Conservation (phyloP, 1,284 basidiomycete species). For the Apiotrichum gamsii region DNA sequence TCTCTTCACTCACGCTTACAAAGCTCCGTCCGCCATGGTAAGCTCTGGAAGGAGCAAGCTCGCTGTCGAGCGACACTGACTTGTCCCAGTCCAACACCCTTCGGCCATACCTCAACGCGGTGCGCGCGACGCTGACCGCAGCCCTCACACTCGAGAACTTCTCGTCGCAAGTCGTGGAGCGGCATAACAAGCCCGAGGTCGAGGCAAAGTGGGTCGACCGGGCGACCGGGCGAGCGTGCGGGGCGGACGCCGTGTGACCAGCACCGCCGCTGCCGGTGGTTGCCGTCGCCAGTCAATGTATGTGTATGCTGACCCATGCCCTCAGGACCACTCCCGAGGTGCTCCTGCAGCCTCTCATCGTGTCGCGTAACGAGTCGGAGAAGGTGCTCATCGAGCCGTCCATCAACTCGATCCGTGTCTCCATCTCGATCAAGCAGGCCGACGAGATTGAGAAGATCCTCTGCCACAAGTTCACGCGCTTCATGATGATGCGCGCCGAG, state of each 20-base stretch:
- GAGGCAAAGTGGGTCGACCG: conserved; percentile 77
- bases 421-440: conserved; percentile 98
- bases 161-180: conserved; percentile 91
- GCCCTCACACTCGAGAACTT: conserved; percentile 96
- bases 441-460: conserved; percentile 98
- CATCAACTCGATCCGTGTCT: conserved; percentile 92
- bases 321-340: conserved; percentile 83
- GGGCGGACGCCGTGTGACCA: too few species aligned
- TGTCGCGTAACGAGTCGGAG: conserved; percentile 95
- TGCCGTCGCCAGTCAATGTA: too few species aligned
- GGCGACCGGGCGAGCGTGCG: too few species aligned
- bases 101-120: conserved; percentile 91
- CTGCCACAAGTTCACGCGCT: conserved; percentile 97
- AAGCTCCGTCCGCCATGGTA: too few species aligned
- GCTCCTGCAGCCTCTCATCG: conserved; percentile 82
- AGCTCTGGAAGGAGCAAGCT: too few species aligned
- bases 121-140: conserved; percentile 92
- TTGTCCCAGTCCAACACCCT: conserved; percentile 63
- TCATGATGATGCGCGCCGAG: conserved; percentile 98
- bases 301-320: background rate
- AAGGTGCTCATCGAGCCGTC: conserved; percentile 93
- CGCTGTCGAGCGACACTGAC: too few species aligned
- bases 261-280: too few species aligned
- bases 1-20: too few species aligned
- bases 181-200: conserved; percentile 94